phyloP scores from a whole-genome alignment of 2,329 filamentous ascomycete genomes.

The Pseudogymnoascus sp. region DNA sequence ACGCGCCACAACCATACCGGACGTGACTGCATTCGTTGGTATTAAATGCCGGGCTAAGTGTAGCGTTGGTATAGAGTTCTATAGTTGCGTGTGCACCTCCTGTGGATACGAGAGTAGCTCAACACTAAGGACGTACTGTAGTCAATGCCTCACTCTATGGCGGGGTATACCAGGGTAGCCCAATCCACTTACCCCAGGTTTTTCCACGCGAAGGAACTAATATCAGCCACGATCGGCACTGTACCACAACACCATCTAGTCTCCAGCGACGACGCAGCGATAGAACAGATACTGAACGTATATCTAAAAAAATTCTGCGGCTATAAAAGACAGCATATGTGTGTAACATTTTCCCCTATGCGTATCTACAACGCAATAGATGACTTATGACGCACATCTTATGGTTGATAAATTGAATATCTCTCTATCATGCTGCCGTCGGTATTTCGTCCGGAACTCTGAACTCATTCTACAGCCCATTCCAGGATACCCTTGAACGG shows the following conservation, averaged over 20 bases:
- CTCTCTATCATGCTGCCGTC: background rate
- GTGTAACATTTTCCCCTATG: background rate
- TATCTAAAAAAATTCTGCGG: background rate
- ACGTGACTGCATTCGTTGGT: background rate
- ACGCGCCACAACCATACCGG: background rate
- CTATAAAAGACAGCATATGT: background rate
- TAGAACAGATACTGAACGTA: background rate
- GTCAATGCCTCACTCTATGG: background rate
- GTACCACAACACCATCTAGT: background rate
- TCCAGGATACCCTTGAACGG: background rate
- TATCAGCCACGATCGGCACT: background rate
- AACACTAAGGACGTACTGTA: background rate
- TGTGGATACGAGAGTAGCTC: background rate
- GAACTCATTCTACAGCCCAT: background rate
- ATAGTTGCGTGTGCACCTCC: background rate
- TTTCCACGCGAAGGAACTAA: background rate
- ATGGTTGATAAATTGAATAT: background rate
- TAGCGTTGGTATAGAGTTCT: background rate
- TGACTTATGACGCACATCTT: background rate
- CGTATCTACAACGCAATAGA: background rate
- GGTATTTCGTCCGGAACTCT: background rate
- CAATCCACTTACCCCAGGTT: conserved; percentile 2
- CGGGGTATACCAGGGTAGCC: background rate
- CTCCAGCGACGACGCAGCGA: background rate
- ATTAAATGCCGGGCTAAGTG: background rate